A percentile compares a stretch with the other conserved stretches of the same genome.
These are phyloP conservation scores for Calonectria multiphialidica DNA, from an alignment of 2,329 filamentous ascomycete species.

Conservation along the genomic window DNA sequence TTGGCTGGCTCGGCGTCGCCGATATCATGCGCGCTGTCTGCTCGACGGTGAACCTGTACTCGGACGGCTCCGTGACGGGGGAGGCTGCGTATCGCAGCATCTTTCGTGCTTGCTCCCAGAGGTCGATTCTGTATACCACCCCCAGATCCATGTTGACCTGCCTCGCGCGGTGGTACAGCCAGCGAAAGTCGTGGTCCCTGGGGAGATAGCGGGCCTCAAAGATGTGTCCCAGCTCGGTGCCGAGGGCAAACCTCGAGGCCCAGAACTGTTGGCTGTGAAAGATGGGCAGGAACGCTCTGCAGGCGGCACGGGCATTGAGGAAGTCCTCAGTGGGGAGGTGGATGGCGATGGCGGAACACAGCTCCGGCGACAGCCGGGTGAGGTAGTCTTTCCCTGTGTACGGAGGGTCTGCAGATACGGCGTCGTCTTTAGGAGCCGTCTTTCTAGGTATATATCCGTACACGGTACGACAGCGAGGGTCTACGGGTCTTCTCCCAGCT, in stretches of 20 bases:
- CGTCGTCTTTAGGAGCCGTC: too few species aligned
- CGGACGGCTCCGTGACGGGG: background rate
- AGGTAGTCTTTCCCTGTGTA: background rate
- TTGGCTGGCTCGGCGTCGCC: background rate
- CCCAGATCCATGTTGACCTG: background rate
- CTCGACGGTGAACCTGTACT: background rate
- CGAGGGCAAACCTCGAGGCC: background rate
- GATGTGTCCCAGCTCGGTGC: background rate
- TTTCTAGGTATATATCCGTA: too few species aligned
- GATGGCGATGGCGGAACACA: background rate
- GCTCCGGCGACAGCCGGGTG: background rate
- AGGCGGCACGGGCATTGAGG: background rate
- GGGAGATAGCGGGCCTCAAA: background rate
- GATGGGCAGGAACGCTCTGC: background rate
- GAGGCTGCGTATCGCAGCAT: background rate
- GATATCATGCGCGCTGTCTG: background rate
- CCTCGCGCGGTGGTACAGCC: background rate
- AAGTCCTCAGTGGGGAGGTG: background rate
- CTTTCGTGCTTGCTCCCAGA: background rate
- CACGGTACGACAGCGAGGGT: too few species aligned
- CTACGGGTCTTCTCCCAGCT: too few species aligned
- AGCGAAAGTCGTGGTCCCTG: background rate
- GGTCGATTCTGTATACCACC: background rate
- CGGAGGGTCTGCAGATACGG: background rate
- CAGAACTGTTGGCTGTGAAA: constrained; percentile 7